A percentile compares a stretch with the other conserved stretches of the same genome.
Conservation (phyloP, 2,329 filamentous ascomycete species). For the Ascochyta clinopodiicola region DNA sequence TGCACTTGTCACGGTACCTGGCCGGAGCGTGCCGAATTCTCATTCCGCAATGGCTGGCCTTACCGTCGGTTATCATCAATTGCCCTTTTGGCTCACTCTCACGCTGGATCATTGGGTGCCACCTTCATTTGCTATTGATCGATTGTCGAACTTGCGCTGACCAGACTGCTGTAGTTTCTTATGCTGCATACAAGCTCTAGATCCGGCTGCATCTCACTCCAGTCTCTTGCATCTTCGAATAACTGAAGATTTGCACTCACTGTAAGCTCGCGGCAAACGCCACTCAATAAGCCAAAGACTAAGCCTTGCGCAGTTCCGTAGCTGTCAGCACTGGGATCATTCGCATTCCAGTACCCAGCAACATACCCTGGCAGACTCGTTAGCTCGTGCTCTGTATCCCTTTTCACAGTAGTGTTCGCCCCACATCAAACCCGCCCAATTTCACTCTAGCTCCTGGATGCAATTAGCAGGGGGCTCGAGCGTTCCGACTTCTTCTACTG, state of each 20-base stretch:
- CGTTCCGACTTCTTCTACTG: conserved; percentile 40
- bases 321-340: conserved; percentile 49
- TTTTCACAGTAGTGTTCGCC: conserved; percentile 42
- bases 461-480: conserved; percentile 51
- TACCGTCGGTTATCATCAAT: background rate
- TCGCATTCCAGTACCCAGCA: conserved; percentile 54
- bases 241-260: conserved; percentile 28
- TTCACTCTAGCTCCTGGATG: conserved; percentile 51
- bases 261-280: conserved; percentile 23
- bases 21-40: conserved; percentile 9
- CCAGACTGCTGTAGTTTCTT: conserved; percentile 13
- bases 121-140: background rate
- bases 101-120: conserved; percentile 5
- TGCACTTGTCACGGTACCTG: conserved; percentile 5
- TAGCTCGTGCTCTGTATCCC: conserved; percentile 61
- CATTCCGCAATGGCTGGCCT: conserved; percentile 8
- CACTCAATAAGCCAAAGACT: conserved; percentile 19
- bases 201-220: conserved; percentile 24
- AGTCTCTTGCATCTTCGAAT: conserved; percentile 24
- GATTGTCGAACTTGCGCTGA: conserved; percentile 19
- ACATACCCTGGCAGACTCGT: conserved; percentile 57
- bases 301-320: conserved; percentile 41
- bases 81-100: background rate
- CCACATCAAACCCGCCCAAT: conserved; percentile 47
- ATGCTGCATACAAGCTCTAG: conserved; percentile 20